Base-by-base conservation (phyloP, 495 filamentous ascomycete genomes). In the Hypoxylon fragiforme region DNA sequence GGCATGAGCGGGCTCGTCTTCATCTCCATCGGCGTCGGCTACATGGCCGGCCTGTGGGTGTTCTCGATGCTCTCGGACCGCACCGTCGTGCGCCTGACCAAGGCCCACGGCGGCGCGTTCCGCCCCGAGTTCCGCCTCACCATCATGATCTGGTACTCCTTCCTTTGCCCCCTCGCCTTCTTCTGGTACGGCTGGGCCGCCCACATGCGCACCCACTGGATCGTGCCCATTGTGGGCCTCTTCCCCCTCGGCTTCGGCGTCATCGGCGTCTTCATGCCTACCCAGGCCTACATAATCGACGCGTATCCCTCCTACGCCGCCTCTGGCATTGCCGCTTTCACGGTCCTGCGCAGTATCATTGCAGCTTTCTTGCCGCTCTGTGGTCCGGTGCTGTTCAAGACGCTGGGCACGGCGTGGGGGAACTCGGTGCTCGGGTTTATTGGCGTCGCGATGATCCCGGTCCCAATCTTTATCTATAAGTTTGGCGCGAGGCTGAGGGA, bases 211-310 rank as follows among this genome's bases (percentile, higher is more conserved):
- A 59, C 70, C 1, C 72, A 74, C 44, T 74, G 70, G 82, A 79
- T 84, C 19, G 74, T 82, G 9, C 78, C 81, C 4, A 77, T 82
- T 30, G 68, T 86, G 16, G 79, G 68, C 6, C 68, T 77, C 14
- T 60, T 75, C 9, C 70, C 80, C 5, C 77, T 81, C 39, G 75
- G 78, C 9, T 68, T 79, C 24, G 81, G 79, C 3, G 72, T 78
- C 36, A 74, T 83, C 38, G 68, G 74, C 9, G 68, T 78, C 14
- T 79, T 78, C 35, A 70, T 78, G 40, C 72, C 73, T 1, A 75
- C 77, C 19, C 74, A 79, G 49, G 78, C 77, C 0, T 86, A 85
- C 40, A 70, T 83, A 15, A 78, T 86, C 38, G 82, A 86, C 59
- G 70, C 75, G 1, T 84, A 81, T 56, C 65, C 68, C 0, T 44